Conservation (phyloP, 768 basidiomycete species). For the Suillus lakei region DNA sequence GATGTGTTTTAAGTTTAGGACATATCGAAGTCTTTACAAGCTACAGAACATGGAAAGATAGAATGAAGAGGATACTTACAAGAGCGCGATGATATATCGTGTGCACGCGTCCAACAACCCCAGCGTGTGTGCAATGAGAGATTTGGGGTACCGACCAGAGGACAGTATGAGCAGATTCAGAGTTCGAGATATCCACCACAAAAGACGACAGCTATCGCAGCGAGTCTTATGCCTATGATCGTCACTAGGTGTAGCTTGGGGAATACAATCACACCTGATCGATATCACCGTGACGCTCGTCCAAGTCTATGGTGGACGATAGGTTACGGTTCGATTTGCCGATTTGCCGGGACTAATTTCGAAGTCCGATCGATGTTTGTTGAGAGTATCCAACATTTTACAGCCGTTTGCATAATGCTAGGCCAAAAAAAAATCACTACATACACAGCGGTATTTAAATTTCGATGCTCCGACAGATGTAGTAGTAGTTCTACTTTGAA, state of each 20-base stretch:
- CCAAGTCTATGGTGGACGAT: too few relatives aligned
- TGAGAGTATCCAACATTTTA: too few relatives aligned
- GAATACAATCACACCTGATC: background rate
- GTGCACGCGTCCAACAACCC: background rate
- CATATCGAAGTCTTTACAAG: background rate
- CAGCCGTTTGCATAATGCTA: too few relatives aligned
- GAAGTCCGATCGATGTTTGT: too few relatives aligned
- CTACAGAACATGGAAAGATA: background rate
- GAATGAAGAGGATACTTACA: background rate
- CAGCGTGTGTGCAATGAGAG: background rate
- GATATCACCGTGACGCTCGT: too few relatives aligned
- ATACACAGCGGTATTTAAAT: too few relatives aligned
- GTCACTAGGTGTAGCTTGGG: background rate
- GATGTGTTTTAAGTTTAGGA: background rate
- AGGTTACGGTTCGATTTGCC: too few relatives aligned
- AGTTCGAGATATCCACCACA: background rate
- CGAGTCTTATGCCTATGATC: background rate
- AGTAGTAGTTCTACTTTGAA: too few relatives aligned
- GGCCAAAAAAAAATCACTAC: too few relatives aligned
- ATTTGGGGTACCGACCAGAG: background rate
- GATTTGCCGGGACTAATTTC: too few relatives aligned
- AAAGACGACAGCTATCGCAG: background rate
- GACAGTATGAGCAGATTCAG: background rate
- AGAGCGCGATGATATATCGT: background rate
- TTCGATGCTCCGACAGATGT: too few relatives aligned